Base-by-base conservation (phyloP, 2,329 filamentous ascomycete genomes). In the Diaporthe caulivora region DNA sequence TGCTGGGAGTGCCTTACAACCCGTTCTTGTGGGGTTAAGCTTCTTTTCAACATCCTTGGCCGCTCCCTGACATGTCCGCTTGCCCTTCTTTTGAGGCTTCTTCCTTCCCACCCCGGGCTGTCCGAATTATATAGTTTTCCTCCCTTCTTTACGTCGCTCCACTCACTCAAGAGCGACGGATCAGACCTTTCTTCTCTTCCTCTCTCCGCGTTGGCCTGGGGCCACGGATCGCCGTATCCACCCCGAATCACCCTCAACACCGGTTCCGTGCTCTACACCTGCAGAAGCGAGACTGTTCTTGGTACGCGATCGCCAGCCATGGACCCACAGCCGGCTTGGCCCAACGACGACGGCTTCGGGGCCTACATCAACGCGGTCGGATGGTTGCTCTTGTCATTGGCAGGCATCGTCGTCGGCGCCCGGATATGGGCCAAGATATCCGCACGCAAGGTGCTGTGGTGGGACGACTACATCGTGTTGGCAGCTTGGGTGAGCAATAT, bases 381-480 rank as follows among this genome's bases (percentile, higher is more conserved):
- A 7, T 65, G 62, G 62, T 18, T 51, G 9, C 62, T 65, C 13
- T 49, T 65, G 31, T 37, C 44, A 13, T n/a, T 74, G 58, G 37
- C 72, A 26, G 58, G 58, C 1, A 29, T 44, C 31, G 68, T 74
- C 24, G 70, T 74, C 17, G 54, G 62, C 13, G 64, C 73, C 11
- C 64, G 73, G 26, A 21, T 74, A 21, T 72, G 54, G 47, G 60
- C 67, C 55, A 74, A 74, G 64, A 24, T 53, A 34, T 67, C 70
- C 7, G 44, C 51, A 2, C 47, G 49, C 2, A 72, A 72, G 24
- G 73, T 70, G 1, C 18, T 72, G 8, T 74, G 73, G 73, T 74
- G 73, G 73, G 73, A 74, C 24, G 73, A 74, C 55, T 47, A 68
- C 21, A 42, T 72, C 8, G 70, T 74, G 24, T 3, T 72, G 7